Base-by-base conservation (phyloP, 2,329 filamentous ascomycete genomes). In the Apiospora hydei region DNA sequence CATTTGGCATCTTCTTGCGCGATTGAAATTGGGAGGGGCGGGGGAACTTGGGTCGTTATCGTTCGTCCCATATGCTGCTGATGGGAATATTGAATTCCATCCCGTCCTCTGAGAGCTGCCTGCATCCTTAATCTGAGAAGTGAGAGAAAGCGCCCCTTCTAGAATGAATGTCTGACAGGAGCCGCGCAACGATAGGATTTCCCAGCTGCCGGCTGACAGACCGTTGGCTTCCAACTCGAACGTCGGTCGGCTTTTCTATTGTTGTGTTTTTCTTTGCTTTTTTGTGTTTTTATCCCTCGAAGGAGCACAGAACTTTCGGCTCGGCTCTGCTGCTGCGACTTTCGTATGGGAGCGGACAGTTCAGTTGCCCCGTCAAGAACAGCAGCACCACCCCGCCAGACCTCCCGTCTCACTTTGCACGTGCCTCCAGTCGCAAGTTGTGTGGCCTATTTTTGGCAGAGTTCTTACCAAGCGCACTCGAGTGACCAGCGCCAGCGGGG, bases 361-460 rank as follows among this genome's bases (percentile, higher is more conserved):
- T n/a, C 18, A 57, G 57, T 68, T 68, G 67, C 49, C 70, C 34
- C 43, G 41, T 34, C 64, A 71, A 47, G 49, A 71, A 26, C 67
- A 38, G n/a, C 26, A 26, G 34, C 34, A 38, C 34, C 34, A 38
- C 34, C 64, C 47, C 47, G 41, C 57, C 57, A 64, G 57, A 64
- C 57, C 57, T 30, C 34, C 57, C 2, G 70, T 44, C 38, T 46
- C 24, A 26, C 7, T 68, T 43, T 47, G 66, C 70, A 61, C 69
- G 51, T 70, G 69, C 43, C 43, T 43, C 34, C 34, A 38, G 34
- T 71, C 38, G 67, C 41, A 49, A 71, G 57, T 43, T 66, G 57
- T 41, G 57, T 64, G 57, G 57, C 53, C 70, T 71, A 71, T 71
- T 71, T 69, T 71, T 71, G 70, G 70, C 24, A 46, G 49, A 51